Evolutionary conservation across 1,284 basidiomycete species (phyloP).

Genomic region (Leucoagaricus sp.): DNA sequence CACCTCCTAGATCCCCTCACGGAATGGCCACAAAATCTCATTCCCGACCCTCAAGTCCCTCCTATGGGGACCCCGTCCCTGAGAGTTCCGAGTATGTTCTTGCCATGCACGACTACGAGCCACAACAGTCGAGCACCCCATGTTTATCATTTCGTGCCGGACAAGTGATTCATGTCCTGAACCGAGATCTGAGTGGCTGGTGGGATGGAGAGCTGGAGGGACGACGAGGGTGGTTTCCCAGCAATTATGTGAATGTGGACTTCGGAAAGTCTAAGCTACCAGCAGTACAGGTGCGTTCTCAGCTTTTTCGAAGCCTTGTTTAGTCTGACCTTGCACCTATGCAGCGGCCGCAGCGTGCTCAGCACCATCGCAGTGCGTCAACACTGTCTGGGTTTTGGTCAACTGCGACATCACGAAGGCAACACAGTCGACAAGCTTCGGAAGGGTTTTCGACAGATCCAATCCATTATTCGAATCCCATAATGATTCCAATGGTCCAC

Average conservation of each 20-base stretch:
- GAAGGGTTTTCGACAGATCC: conserved; percentile 28
- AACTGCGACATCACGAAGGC: conserved; percentile 36
- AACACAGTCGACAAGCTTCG: conserved; percentile 46
- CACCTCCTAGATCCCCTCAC: conserved; percentile 15
- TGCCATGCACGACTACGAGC: conserved; percentile 86
- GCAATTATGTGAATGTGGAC: conserved; percentile 79
- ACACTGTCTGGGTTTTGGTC: conserved; percentile 51
- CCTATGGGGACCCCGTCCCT: conserved; percentile 46
- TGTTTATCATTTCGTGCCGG: conserved; percentile 90
- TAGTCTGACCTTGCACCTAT: neutral
- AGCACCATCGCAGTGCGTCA: conserved; percentile 34
- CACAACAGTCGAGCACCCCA: conserved; percentile 70
- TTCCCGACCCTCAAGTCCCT: conserved; percentile 36
- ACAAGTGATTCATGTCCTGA: conserved; percentile 88
- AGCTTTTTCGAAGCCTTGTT: neutral
- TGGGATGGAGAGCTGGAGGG: conserved; percentile 96
- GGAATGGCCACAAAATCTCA: conserved; percentile 17
- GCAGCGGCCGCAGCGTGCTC: conserved; percentile 3
- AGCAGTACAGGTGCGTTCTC: conserved; percentile 27
- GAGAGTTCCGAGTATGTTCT: conserved; percentile 69
- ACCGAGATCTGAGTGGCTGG: conserved; percentile 91
- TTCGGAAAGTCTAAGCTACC: conserved; percentile 54
- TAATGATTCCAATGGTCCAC: conserved; percentile 80
- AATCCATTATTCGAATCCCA: conserved; percentile 38
- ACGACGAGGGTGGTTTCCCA: conserved; percentile 97